A percentile compares a stretch with the other conserved stretches of the same genome.
phyloP scores from a whole-genome alignment of 345 rosid species.

The Brassica carinata region DNA sequence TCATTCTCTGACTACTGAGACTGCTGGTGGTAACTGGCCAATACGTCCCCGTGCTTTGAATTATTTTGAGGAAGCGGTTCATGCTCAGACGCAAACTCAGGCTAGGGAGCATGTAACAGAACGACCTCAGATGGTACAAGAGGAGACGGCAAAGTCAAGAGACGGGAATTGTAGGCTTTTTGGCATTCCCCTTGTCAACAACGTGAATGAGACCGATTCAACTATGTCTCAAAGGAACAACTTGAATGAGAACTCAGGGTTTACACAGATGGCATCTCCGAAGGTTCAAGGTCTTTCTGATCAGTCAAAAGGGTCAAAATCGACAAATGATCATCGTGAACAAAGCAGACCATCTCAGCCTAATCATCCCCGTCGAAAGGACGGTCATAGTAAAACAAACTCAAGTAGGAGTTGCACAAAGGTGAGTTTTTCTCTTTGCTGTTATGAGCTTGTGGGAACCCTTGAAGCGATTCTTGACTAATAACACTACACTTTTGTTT shows the following conservation, averaged over 20 bases:
- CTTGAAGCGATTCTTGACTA: background rate
- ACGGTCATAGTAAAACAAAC: conserved; percentile 46
- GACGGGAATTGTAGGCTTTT: conserved; percentile 70
- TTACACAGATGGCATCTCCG: conserved; percentile 34
- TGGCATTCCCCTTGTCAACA: conserved; percentile 64
- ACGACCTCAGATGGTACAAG: conserved; percentile 40
- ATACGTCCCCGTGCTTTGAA: conserved; percentile 47
- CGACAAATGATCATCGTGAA: conserved; percentile 45
- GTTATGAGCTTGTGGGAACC: background rate
- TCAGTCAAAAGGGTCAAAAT: conserved; percentile 43
- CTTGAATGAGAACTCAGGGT: conserved; percentile 30
- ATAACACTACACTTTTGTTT: background rate
- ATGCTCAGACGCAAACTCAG: conserved; percentile 43
- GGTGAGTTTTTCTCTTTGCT: conserved; percentile 39
- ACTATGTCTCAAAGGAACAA: conserved; percentile 32
- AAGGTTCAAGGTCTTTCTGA: conserved; percentile 42
- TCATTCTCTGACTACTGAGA: conserved; percentile 49
- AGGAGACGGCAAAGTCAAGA: conserved; percentile 50
- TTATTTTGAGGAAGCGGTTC: conserved; percentile 43
- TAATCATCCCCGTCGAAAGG: conserved; percentile 43
- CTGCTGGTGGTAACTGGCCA: conserved; percentile 56
- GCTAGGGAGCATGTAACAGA: conserved; percentile 42
- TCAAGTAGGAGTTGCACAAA: conserved; percentile 74
- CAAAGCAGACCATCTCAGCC: conserved; percentile 45
- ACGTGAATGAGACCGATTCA: conserved; percentile 41